phyloP scores from a whole-genome alignment of 805 yeast species.

The Cyberlindnera maritima region DNA sequence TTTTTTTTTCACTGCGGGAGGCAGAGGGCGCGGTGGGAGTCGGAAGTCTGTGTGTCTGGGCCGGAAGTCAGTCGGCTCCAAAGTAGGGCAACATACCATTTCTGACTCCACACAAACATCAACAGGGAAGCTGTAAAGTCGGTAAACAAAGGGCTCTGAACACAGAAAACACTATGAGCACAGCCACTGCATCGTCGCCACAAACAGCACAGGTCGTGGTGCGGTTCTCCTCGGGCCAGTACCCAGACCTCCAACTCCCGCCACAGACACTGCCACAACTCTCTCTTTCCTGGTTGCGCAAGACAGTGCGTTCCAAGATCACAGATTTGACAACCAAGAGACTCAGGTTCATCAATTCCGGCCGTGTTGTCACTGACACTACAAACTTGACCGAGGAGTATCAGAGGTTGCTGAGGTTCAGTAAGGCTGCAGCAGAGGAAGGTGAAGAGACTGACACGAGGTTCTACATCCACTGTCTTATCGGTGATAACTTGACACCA shows the following conservation, averaged over 20 bases:
- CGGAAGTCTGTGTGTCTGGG: too few species aligned
- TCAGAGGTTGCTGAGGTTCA: conserved; percentile 28
- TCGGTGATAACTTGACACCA: conserved; percentile 60
- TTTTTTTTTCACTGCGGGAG: background rate
- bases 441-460: conserved; percentile 23
- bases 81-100: conserved; percentile 1
- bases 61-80: background rate
- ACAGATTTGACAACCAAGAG: conserved; percentile 38
- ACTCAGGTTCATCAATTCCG: conserved; percentile 65
- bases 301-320: conserved; percentile 36
- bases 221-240: conserved; percentile 44
- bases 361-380: conserved; percentile 57
- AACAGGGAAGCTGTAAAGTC: background rate
- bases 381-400: conserved; percentile 55
- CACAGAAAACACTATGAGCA: background rate
- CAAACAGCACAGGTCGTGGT: conserved; percentile 29
- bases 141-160: too few species aligned
- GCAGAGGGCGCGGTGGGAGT: too few species aligned
- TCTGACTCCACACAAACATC: background rate
- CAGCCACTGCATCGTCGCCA: background rate
- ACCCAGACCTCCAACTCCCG: conserved; percentile 41
- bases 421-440: background rate
- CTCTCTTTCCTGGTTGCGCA: conserved; percentile 39
- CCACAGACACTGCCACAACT: conserved; percentile 31
- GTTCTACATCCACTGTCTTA: conserved; percentile 74